Evolutionary conservation across 2,329 filamentous ascomycete genomes (phyloP), one percentile per base, ranked within the genome.

Genomic region (Cytospora schulzeri): DNA sequence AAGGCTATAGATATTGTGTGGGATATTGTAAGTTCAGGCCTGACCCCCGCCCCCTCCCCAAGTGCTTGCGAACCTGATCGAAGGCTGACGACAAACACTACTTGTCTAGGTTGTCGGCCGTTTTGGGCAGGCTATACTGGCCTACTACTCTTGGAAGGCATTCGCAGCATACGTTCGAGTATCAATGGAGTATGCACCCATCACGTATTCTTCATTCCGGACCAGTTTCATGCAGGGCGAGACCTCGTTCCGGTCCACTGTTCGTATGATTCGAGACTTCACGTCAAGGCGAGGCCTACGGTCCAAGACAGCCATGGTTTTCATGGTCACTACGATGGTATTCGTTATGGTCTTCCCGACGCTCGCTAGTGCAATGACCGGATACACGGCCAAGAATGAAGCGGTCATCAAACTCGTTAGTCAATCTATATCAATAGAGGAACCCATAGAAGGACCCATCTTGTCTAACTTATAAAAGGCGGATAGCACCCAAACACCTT

Each of bases 271-370:
- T 0, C 67, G 67, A 19, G 67, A 70, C 28, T 71, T 73, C n/a
- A 51, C 62, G 2, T 63, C 28, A 3, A 61, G 59, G 7, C 66
- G 66, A 8, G 62, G 67, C 1, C 62, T 73, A 12, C 64, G 59
- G 15, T 73, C 73, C 3, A 70, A 57, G 50, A 1, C 66, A 1
- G 64, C 68, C 4, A 71, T 71, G 67, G 7, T 35, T 24, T 73
- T 73, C 59, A 69, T 74, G 28, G 51, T 72, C 19, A 24, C 60
- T 5, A 70, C 67, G 12, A 71, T 72, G 57, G 3, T 70, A 24
- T 74, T 74, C 35, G 35, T 71, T 5, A 55, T 73, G 15, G 57
- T 56, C 14, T 75, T 73, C 56, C 73, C 73, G 17, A 74, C 71
- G 1, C 50, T 75, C 9, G 69, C 69, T 2, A 60, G 73, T 29